Conservation (phyloP, 495 filamentous ascomycete genomes). For the Aspergillus kassunensis region DNA sequence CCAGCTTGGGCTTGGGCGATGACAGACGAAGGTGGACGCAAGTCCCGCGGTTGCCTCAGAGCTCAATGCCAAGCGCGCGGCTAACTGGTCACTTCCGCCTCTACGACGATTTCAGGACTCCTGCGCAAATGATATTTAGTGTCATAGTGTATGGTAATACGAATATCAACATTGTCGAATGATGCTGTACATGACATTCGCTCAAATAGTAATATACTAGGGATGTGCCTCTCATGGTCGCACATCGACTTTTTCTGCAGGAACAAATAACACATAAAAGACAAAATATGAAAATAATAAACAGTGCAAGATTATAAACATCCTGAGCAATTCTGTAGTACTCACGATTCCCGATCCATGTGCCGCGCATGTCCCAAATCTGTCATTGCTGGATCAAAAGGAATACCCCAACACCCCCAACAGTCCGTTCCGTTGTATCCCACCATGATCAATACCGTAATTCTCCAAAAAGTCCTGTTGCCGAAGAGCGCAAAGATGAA, state of each 20-base stretch:
- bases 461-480: constrained; percentile 46
- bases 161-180: neutral
- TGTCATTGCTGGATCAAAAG: constrained; percentile 38
- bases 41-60: constrained; percentile 27
- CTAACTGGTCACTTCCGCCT: constrained; percentile 10
- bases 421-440: constrained; percentile 45
- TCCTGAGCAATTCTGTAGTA: constrained; percentile 35
- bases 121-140: no score
- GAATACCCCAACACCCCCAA: constrained; percentile 47
- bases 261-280: constrained; percentile 14
- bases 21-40: constrained; percentile 27
- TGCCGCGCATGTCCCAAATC: constrained; percentile 22
- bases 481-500: constrained; percentile 38
- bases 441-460: constrained; percentile 46
- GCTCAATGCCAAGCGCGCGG: constrained; percentile 28
- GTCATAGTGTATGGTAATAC: no score
- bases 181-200: constrained; percentile 18
- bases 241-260: constrained; percentile 15
- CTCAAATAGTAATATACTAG: constrained; percentile 13
- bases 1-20: constrained; percentile 19
- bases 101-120: neutral
- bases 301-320: constrained; percentile 32
- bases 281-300: constrained; percentile 11
- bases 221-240: constrained; percentile 14
- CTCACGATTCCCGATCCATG: constrained; percentile 30